These are phyloP conservation scores for Garcia nutans DNA, from an alignment of 345 rosid species.

Conservation along the genomic window DNA sequence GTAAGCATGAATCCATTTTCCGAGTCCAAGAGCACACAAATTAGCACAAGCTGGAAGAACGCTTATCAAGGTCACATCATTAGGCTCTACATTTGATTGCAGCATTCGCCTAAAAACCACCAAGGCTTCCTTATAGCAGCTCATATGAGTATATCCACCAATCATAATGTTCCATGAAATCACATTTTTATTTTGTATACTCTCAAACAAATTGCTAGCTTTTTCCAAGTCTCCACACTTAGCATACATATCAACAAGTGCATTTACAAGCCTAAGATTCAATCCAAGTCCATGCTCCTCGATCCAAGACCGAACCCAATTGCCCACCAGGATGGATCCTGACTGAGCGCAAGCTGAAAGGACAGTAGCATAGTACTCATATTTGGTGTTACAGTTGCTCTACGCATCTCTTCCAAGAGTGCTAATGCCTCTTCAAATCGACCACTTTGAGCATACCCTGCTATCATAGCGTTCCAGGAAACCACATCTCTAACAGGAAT, in stretches of 20 bases:
- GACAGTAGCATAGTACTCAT: constrained; percentile 59
- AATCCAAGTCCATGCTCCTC: constrained; percentile 44
- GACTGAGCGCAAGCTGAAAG: constrained; percentile 70
- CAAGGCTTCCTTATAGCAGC: constrained; percentile 20
- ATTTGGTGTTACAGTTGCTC: constrained; percentile 42
- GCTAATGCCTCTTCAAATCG: constrained; percentile 49
- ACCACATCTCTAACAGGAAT: constrained; percentile 50
- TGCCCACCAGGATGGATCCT: constrained; percentile 50
- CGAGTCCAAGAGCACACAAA: constrained; percentile 25
- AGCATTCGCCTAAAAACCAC: constrained; percentile 20
- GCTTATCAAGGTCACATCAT: constrained; percentile 27
- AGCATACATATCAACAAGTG: constrained; percentile 67
- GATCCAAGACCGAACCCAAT: constrained; percentile 47
- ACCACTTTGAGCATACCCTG: constrained; percentile 48
- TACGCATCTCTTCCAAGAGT: constrained; percentile 51
- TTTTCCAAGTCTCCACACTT: constrained; percentile 46
- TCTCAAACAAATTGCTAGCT: constrained; percentile 21
- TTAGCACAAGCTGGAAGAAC: constrained; percentile 27
- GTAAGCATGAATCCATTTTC: constrained; percentile 28
- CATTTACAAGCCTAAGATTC: constrained; percentile 47
- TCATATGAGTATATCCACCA: constrained; percentile 21
- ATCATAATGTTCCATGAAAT: constrained; percentile 32
- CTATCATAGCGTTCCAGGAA: constrained; percentile 60
- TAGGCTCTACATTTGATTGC: constrained; percentile 24
- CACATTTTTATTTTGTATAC: constrained; percentile 17